A percentile compares a stretch with the other conserved stretches of the same genome.
Conservation (phyloP, 202 grass and related monocot genomes). For the Dendrocalamus latiflorus region DNA sequence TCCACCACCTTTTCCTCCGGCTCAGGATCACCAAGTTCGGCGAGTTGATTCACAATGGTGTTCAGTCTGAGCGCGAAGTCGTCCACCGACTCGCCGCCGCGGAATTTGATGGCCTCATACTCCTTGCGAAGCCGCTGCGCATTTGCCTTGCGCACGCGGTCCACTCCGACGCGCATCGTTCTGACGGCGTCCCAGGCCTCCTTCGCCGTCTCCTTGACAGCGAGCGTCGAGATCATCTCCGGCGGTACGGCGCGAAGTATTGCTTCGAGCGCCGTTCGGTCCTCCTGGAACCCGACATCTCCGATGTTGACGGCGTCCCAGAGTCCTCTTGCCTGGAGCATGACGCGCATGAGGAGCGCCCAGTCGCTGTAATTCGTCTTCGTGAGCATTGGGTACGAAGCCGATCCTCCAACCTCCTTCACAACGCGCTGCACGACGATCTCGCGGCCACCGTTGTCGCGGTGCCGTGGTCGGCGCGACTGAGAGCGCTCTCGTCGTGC, state of each 20-base stretch:
- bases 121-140: neutral
- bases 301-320: too few relatives aligned
- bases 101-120: neutral
- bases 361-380: too few relatives aligned
- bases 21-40: neutral
- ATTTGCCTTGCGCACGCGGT: neutral
- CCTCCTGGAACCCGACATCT: too few relatives aligned
- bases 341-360: too few relatives aligned
- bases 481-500: too few relatives aligned
- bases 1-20: neutral
- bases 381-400: too few relatives aligned
- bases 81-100: neutral
- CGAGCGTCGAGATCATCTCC: neutral
- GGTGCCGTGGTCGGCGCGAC: too few relatives aligned
- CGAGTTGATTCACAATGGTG: neutral
- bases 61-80: neutral
- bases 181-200: neutral
- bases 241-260: neutral
- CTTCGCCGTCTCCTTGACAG: neutral
- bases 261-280: neutral
- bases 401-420: too few relatives aligned
- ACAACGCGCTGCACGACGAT: too few relatives aligned
- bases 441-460: too few relatives aligned
- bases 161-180: neutral
- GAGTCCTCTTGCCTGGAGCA: too few relatives aligned